Evolutionary conservation across 768 basidiomycete genomes (phyloP), one percentile per base, ranked within the genome.

Genomic region (Lentinula sp.): DNA sequence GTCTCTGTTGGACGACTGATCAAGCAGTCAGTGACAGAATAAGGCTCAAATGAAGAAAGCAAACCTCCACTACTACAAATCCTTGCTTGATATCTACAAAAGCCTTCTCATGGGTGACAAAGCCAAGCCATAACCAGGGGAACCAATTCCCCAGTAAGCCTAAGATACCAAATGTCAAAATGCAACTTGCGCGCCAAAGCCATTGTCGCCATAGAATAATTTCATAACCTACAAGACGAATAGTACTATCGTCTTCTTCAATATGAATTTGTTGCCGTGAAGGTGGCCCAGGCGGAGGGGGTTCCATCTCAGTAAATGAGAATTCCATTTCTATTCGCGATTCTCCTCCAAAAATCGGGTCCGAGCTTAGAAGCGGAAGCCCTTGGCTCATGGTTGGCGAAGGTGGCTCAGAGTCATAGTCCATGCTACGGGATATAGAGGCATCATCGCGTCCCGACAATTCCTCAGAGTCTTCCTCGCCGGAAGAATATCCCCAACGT

Each of bases 401-500:
- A 9, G 85, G 83, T 15, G 88, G 85, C 48, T 84, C 81, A 15
- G 89, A 92, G 63, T 85, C 87, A 68, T 87, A 91, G 45, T 85
- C 81, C 74, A 89, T 81, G 58, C 90, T 88, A 23, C 80, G 83
- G 33, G 79, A 73, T 33, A 81, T 73, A 9, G 81, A 83, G 20
- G 72, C 69, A 46, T 77, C 76, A 62, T 81, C 82, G 36, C 62
- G 71, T 58, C 72, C 62, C 35, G 72, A 71, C 49, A 66, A 73
- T 28, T 66, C 69, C 3, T 72, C 78, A 20, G 77, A 78, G 23
- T 85, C 83, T 66, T 88, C 90, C 68, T 95, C 93, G 23, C 84
- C 90, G 3, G 93, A 93, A n/a, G 88, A 86, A 72, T 94, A 95
- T 4, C 93, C 93, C 93, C 93, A 95, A n/a, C 91, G 81, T 64